Base-by-base conservation (phyloP, 495 filamentous ascomycete genomes). In the Trichodelitschia bisporula region DNA sequence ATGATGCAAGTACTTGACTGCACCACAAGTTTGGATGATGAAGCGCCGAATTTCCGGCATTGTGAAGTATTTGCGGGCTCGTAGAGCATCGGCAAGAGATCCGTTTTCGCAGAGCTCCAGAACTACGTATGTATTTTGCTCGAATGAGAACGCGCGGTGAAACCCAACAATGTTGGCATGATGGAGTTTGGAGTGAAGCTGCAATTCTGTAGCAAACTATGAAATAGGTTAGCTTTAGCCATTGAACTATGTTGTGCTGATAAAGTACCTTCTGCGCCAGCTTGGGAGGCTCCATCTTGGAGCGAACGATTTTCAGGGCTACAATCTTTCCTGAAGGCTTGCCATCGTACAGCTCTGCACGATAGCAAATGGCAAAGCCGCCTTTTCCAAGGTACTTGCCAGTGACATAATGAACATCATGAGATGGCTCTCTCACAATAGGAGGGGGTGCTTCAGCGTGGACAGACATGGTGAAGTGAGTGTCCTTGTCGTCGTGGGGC, bases 21-120 rank as follows among this genome's bases (percentile, higher is more conserved):
- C 89, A 15, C 89, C 84, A 33, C 82, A 72, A 19, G 92, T 77
- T 53, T 99, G 89, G 24, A 99, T 69, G 37, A 83, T 72, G 46
- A 83, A 84, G 31, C 79, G 77, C 34, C 89, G 62, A 9, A 90
- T 76, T 48, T 99, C 89, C 0, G 84, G 77, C 42, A 92, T 69
- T 11, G 77, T 90, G 15, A 95, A 54, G 16, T 68, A 78, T 41
- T 72, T 79, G 39, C 89, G 59, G 41, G 74, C 72, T 46, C 80
- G 79, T 27, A 99, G 69, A 76, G 95, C 90, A 45, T 95, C 89
- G 72, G 91, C 91, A 19, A 99, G 62, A n/a, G 82, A 93, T 0
- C 90, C 89, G 45, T 93, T 93, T 3, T 73, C 72, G 44, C 89
- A 95, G 30, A 99, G 50, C 40, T 99, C 89, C 2, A 99, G 60